These are phyloP conservation scores for Nemania serpens DNA, from an alignment of 2,329 filamentous ascomycete genomes.

Conservation along the genomic window DNA sequence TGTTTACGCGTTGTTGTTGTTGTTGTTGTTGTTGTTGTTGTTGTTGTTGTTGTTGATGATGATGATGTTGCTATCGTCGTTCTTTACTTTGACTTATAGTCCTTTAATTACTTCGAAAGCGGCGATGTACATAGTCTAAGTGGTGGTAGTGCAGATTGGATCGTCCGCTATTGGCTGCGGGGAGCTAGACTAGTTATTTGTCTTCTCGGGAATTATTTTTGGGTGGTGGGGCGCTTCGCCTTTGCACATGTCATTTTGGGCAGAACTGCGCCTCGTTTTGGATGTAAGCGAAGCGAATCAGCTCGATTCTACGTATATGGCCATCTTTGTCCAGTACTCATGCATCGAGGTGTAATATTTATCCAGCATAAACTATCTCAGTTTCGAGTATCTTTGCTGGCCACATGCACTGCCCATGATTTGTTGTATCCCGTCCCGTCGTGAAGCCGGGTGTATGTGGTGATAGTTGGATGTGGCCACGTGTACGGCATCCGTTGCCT, in stretches of 20 bases:
- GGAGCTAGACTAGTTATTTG: too few species aligned
- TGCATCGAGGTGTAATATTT: not conserved
- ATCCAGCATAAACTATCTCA: too few species aligned
- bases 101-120: too few species aligned
- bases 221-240: not conserved
- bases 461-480: not conserved
- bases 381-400: conserved; percentile 1
- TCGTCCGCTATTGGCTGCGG: too few species aligned
- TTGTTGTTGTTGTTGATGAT: too few species aligned
- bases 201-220: conserved; percentile 8
- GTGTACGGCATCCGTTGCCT: not conserved
- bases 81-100: too few species aligned
- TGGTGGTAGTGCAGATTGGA: too few species aligned
- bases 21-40: too few species aligned
- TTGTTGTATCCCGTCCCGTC: not conserved
- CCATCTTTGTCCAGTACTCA: too few species aligned
- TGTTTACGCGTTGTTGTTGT: too few species aligned
- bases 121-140: too few species aligned
- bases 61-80: too few species aligned
- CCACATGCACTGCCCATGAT: not conserved
- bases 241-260: conserved; percentile 12
- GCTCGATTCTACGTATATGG: not conserved
- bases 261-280: conserved; percentile 19
- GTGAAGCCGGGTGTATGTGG: not conserved
- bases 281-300: not conserved